A percentile compares a stretch with the other conserved stretches of the same genome.
These are phyloP conservation scores for Entophlyctis helioformis DNA, from an alignment of 192 early-diverging fungal species.

Conservation along the genomic window DNA sequence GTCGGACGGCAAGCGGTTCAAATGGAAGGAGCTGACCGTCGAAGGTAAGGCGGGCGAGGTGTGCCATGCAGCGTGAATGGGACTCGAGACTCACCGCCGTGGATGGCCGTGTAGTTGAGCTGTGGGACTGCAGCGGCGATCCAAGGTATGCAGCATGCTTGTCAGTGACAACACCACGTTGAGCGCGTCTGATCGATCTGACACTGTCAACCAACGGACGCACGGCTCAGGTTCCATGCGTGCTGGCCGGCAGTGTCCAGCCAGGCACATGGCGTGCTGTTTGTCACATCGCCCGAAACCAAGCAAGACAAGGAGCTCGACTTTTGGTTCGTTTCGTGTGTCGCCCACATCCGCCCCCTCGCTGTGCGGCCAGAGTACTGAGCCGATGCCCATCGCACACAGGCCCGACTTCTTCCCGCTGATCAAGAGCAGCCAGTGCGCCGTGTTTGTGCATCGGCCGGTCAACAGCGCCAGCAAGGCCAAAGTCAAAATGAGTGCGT, in stretches of 20 bases:
- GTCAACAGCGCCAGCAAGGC: neutral
- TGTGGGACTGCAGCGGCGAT: conserved; percentile 40
- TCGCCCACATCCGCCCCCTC: neutral
- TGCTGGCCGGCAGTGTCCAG: conserved; percentile 22
- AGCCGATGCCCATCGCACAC: neutral
- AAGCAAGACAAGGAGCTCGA: conserved; percentile 32
- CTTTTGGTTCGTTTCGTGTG: conserved; percentile 9
- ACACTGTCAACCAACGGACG: too few species aligned
- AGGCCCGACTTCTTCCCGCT: conserved; percentile 22
- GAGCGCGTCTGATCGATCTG: neutral
- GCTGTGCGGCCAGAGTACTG: neutral
- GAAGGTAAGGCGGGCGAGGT: too few species aligned
- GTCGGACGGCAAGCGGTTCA: conserved; percentile 2
- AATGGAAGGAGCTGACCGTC: too few species aligned
- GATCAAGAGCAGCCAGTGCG: conserved; percentile 14
- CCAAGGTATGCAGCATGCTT: conserved; percentile 2
- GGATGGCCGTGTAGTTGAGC: conserved; percentile 17
- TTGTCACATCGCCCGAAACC: conserved; percentile 17
- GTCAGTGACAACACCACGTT: neutral
- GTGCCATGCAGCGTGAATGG: too few species aligned
- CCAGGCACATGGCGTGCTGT: conserved; percentile 18
- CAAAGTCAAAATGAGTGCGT: conserved; percentile 4
- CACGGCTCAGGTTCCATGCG: conserved; percentile 8
- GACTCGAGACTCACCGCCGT: too few species aligned
- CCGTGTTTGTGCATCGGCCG: conserved; percentile 22